These are phyloP conservation scores for Corrigiola litoralis DNA, from an alignment of 179 eudicot genomes.

Conservation along the genomic window DNA sequence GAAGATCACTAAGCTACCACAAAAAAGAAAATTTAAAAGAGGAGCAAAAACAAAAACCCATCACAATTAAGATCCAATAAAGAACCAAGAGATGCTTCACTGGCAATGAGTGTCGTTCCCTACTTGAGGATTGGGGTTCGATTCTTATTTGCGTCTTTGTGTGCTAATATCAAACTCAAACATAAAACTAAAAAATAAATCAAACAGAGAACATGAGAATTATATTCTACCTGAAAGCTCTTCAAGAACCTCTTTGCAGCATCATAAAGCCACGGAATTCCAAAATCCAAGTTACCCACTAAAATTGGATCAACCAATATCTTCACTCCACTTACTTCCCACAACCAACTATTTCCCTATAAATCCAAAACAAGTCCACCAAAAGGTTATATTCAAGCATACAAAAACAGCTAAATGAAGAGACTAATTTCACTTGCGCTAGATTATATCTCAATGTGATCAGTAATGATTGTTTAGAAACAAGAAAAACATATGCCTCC, in stretches of 20 bases:
- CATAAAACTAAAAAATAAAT: neutral
- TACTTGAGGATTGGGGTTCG: too few relatives aligned
- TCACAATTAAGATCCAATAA: too few relatives aligned
- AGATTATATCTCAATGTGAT: too few relatives aligned
- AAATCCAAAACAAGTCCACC: neutral
- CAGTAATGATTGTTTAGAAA: too few relatives aligned
- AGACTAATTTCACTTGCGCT: neutral
- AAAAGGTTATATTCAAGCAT: neutral
- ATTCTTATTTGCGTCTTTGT: too few relatives aligned
- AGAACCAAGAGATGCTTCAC: too few relatives aligned
- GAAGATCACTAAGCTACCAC: conserved; percentile 77
- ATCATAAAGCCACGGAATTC: conserved; percentile 92
- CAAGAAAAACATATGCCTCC: too few relatives aligned
- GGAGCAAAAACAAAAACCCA: neutral
- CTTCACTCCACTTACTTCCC: conserved; percentile 79
- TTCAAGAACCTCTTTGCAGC: conserved; percentile 80
- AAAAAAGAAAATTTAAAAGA: neutral
- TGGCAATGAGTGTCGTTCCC: too few relatives aligned
- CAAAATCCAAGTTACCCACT: conserved; percentile 94
- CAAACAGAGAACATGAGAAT: neutral
- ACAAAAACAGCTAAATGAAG: neutral
- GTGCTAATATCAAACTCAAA: too few relatives aligned
- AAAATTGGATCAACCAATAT: conserved; percentile 88
- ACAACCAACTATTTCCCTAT: conserved; percentile 94
- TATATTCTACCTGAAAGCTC: conserved; percentile 75